Evolutionary conservation across 2,329 filamentous ascomycete genomes (phyloP).

Genomic region (Aschersonia sp.): DNA sequence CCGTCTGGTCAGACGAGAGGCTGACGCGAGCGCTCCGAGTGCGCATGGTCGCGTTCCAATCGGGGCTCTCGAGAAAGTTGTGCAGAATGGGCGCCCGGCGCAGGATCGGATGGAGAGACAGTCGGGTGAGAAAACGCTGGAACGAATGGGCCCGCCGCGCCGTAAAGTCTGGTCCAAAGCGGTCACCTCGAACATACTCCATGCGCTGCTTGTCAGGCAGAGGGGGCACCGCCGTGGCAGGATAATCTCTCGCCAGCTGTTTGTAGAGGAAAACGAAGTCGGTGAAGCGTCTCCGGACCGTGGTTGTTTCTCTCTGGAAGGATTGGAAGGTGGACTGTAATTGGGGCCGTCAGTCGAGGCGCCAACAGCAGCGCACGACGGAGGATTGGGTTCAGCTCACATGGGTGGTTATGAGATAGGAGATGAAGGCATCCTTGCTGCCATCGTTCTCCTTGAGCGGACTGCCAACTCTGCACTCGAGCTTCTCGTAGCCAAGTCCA

Average conservation of each 20-base stretch:
- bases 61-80: conserved; percentile 78
- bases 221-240: conserved; percentile 82
- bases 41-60: conserved; percentile 96
- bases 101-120: conserved; percentile 78
- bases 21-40: conserved; percentile 54
- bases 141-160: conserved; percentile 76
- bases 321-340: conserved; percentile 79
- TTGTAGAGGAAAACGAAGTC: conserved; percentile 97
- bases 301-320: conserved; percentile 69
- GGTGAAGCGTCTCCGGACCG: conserved; percentile 82
- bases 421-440: conserved; percentile 92
- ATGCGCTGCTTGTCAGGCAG: conserved; percentile 98
- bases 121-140: conserved; percentile 75
- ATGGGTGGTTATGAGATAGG: conserved; percentile 83
- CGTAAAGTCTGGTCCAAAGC: conserved; percentile 89
- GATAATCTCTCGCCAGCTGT: conserved; percentile 73
- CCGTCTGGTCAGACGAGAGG: conserved; percentile 27
- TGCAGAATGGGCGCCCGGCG: conserved; percentile 71
- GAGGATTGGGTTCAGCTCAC: conserved; percentile 28
- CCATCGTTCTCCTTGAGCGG: conserved; percentile 93
- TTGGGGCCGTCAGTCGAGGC: background rate
- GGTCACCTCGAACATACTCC: conserved; percentile 93
- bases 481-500: conserved; percentile 53
- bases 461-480: conserved; percentile 71
- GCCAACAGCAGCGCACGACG: background rate